Evolutionary conservation across 345 rosid species (phyloP), one percentile per base, ranked within the genome.

Genomic region (Populus pruinosa): DNA sequence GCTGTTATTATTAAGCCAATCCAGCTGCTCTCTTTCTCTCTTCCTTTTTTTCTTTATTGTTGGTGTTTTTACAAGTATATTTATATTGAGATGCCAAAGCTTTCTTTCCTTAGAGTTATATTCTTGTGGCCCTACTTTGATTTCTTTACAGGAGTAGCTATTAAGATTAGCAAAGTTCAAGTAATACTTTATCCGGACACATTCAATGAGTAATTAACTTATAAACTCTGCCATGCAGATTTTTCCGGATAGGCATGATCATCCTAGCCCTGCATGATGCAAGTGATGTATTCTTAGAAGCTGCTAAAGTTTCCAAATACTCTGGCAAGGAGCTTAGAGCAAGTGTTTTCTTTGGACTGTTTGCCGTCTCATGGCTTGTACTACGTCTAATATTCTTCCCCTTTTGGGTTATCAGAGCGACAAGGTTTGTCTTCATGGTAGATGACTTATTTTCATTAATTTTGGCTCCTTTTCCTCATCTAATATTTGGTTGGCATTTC

Each of bases 221-320:
- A 35, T 44, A 25, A 31, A 50, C 29, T 62, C 36, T 31, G 27
- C n/a, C 35, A 17, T 76, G 61, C 88, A 94, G 98, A 53, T 92
- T 94, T 86, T 92, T 92, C 83, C 92, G 86, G 63, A 89, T 94
- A 77, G 99, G 98, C 61, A 79, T 95, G 39, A 86, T 96, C 69
- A 82, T 91, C 82, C 87, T 92, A 72, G 97, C 99, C 66, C 87
- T 96, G 75, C 99, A 94, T 74, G 98, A 96, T 86, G 97, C 88
- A 43, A 94, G 98, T 82, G 98, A 94, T 50, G 91, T 92, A 31
- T 91, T 96, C 81, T 53, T 94, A 85, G 98, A 96, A 88, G 90
- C 92, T 69, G 97, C 99, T 72, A 96, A 96, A 87, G 88, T 96
- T 61, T 94, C 86, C 72, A 96, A 96, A 70, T 94, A 94, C 78